Evolutionary conservation across 805 yeast genomes (phyloP).

Genomic region (Nakazawaea populi): DNA sequence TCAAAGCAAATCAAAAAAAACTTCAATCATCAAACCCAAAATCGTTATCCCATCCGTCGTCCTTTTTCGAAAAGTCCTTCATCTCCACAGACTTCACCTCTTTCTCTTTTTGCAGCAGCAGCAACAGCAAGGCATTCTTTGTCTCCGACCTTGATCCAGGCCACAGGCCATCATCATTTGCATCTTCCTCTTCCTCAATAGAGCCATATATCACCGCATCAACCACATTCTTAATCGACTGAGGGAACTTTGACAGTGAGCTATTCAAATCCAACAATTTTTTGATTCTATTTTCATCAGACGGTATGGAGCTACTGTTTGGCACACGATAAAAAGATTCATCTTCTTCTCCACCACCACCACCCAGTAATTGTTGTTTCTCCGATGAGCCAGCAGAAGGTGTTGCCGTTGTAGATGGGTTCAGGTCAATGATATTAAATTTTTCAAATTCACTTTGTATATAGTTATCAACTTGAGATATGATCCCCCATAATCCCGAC

Average conservation of each 20-base stretch:
- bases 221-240: slow-evolving; percentile 6
- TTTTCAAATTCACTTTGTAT: slow-evolving; percentile 11
- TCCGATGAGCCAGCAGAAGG: too few species aligned
- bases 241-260: slow-evolving; percentile 2
- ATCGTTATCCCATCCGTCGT: background rate
- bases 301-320: background rate
- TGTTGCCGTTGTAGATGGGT: background rate
- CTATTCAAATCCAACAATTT: slow-evolving; percentile 7
- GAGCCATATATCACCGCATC: slow-evolving; percentile 10
- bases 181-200: background rate
- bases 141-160: too few species aligned
- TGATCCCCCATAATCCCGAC: slow-evolving; percentile 8
- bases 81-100: slow-evolving; percentile 2
- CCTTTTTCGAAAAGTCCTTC: slow-evolving; percentile 3
- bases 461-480: slow-evolving; percentile 9
- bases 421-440: slow-evolving; percentile 10
- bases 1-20: background rate
- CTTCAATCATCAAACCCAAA: slow-evolving; percentile 1
- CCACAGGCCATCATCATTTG: background rate
- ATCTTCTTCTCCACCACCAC: background rate
- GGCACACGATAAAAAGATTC: slow-evolving; percentile 5
- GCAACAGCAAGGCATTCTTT: background rate
- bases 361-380: too few species aligned
- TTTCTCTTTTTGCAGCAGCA: background rate
- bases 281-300: slow-evolving; percentile 8